Base-by-base conservation (phyloP, 805 yeast genomes). In the Wickerhamomyces kurtzmanii region DNA sequence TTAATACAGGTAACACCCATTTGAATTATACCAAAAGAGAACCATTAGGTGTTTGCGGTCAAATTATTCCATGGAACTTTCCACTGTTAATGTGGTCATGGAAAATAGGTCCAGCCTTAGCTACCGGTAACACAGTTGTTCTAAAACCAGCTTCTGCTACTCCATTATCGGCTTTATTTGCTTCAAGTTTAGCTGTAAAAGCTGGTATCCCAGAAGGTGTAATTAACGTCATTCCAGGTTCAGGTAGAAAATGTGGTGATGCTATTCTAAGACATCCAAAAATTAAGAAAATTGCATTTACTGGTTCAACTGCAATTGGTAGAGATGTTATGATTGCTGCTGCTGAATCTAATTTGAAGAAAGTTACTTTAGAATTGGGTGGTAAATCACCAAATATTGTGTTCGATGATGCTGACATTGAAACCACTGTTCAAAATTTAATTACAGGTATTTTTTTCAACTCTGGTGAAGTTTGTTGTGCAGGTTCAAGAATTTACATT, bases 51-150 rank as follows among this genome's bases (percentile, higher is more conserved):
- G 81, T 75, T 25, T 73, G 79, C 58, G 81, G 77, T 33, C 80
- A 75, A 53, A 67, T 75, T 38, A 74, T 75, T 42, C 81, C 83
- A 42, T 75, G 82, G 83, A 75, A 75, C 51, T 75, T 74, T 64
- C 82, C 83, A 40, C 59, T 75, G 45, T 62, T 74, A 47, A 75
- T 76, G 65, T 68, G 72, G 55, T 57, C 76, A 20, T 75, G 83
- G 82, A 75, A 75, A 46, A 58, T 72, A 34, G 80, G 75, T 37
- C 81, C 83, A 26, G 78, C 77, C 39, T 56, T 74, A 41, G 78
- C 75, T 34, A 69, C 81, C 33, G 80, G 80, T 52, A 73, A 74
- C 57, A 63, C 78, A 28, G 58, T 71, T 41, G 71, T 75, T 30
- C 57, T 75, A 47, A 75, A 75, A 51, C 65, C 81, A 23, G 74